These are phyloP conservation scores for Aspergillus quadricinctus DNA, from an alignment of 2,329 filamentous ascomycete genomes.

Conservation along the genomic window DNA sequence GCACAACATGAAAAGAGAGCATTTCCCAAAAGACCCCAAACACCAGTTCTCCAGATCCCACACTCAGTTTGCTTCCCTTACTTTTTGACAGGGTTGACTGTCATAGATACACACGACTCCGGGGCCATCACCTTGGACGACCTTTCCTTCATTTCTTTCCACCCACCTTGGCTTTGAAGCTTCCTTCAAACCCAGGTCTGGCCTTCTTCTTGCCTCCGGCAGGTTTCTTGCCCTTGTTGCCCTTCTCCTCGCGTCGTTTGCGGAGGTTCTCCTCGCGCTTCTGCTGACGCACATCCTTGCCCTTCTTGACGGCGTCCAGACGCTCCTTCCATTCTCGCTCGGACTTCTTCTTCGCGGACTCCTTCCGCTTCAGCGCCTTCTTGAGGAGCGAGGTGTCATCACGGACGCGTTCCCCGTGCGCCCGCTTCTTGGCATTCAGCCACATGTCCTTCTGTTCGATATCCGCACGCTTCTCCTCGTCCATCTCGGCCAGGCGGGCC, in stretches of 20 bases:
- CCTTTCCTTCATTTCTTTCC: conserved; percentile 35
- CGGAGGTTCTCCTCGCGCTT: conserved; percentile 77
- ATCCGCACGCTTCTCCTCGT: conserved; percentile 75
- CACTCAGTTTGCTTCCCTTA: conserved; percentile 8
- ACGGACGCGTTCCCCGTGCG: conserved; percentile 81
- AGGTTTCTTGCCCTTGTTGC: conserved; percentile 47
- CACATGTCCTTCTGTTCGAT: conserved; percentile 92
- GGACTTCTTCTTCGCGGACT: conserved; percentile 84
- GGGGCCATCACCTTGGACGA: not conserved
- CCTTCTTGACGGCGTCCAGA: conserved; percentile 65
- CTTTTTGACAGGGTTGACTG: not conserved
- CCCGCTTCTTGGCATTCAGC: conserved; percentile 84
- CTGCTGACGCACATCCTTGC: conserved; percentile 72
- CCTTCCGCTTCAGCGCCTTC: conserved; percentile 92
- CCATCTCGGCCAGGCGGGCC: conserved; percentile 69
- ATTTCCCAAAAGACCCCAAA: conserved; percentile 13
- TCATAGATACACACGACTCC: not conserved
- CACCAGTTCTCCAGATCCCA: conserved; percentile 12
- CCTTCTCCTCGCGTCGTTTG: conserved; percentile 72
- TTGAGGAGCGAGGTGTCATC: conserved; percentile 85
- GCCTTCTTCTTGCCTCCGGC: conserved; percentile 46
- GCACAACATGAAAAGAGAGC: conserved; percentile 14
- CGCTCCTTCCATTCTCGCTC: conserved; percentile 81
- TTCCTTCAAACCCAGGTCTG: conserved; percentile 67
- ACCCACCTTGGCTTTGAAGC: conserved; percentile 55